These are phyloP conservation scores for Metschnikowia lunata DNA, from an alignment of 805 yeast genomes.

Conservation along the genomic window DNA sequence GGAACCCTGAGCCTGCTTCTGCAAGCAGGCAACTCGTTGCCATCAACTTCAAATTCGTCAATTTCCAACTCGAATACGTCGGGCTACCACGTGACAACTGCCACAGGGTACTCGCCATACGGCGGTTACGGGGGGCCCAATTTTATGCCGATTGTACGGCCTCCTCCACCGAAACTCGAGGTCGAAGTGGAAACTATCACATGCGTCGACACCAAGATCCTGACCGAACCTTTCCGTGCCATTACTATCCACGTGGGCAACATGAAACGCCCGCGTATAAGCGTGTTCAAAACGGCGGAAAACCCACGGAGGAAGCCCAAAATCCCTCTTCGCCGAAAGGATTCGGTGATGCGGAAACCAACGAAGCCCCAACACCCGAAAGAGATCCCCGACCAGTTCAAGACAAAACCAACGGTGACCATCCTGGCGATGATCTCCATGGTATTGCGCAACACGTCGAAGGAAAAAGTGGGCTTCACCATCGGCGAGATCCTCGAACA, in stretches of 20 bases:
- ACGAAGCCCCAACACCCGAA: conserved; percentile 67
- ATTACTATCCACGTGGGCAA: conserved; percentile 22
- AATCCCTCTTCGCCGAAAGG: conserved; percentile 27
- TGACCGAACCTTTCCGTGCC: conserved; percentile 23
- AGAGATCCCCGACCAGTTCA: conserved; percentile 83
- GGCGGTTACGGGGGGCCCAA: not conserved
- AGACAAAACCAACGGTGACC: conserved; percentile 79
- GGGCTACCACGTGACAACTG: conserved; percentile 2
- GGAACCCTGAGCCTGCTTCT: not conserved
- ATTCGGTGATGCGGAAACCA: conserved; percentile 36
- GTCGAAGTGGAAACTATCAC: conserved; percentile 27
- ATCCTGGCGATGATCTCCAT: conserved; percentile 78
- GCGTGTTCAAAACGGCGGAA: conserved; percentile 33
- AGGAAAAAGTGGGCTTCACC: conserved; percentile 60
- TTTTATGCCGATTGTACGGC: conserved; percentile 13
- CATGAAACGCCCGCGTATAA: conserved; percentile 23
- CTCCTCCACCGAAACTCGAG: conserved; percentile 37
- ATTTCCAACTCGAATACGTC: not conserved
- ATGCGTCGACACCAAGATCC: conserved; percentile 20
- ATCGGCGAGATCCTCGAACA: conserved; percentile 72
- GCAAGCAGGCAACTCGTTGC: not conserved
- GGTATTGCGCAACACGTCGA: conserved; percentile 64
- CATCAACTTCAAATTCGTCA: not conserved
- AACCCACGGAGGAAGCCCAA: conserved; percentile 29
- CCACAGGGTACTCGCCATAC: conserved; percentile 1